Percentiles rank a stretch among this genome's conserved stretches.
phyloP scores from a whole-genome alignment of 2,329 filamentous ascomycete species.

The Aspergillus calidoustus region DNA sequence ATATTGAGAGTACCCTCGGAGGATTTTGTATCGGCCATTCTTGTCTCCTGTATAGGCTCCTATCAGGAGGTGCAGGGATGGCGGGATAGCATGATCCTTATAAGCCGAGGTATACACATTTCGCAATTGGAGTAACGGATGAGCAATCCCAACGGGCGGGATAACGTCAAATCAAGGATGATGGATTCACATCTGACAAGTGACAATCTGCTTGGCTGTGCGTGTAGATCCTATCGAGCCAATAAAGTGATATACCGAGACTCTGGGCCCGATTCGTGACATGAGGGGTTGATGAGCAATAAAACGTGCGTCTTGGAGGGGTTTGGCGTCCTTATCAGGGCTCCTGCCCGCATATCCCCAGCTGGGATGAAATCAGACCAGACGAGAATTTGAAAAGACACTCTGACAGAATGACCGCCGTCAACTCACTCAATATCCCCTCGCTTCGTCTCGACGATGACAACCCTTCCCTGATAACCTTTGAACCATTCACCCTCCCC shows the following conservation, averaged over 20 bases:
- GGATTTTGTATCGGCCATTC: neutral
- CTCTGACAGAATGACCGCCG: neutral
- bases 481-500: slow-evolving; percentile 48
- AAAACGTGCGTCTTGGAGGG: neutral
- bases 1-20: neutral
- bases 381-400: neutral
- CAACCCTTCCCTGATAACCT: slow-evolving; percentile 21
- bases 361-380: neutral
- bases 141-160: neutral
- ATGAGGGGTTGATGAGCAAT: slow-evolving; percentile 11
- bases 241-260: neutral
- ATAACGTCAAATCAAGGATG: neutral
- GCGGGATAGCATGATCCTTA: neutral
- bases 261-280: slow-evolving; percentile 3
- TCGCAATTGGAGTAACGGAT: neutral
- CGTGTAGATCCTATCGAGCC: neutral
- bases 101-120: neutral
- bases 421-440: slow-evolving; percentile 2
- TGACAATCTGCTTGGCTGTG: neutral
- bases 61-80: too few relatives aligned
- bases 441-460: slow-evolving; percentile 26
- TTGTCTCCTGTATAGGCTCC: neutral
- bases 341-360: neutral
- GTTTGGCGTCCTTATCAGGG: neutral
- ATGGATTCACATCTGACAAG: neutral